phyloP scores from a whole-genome alignment of 2,329 filamentous ascomycete species.

The Claviceps capensis region DNA sequence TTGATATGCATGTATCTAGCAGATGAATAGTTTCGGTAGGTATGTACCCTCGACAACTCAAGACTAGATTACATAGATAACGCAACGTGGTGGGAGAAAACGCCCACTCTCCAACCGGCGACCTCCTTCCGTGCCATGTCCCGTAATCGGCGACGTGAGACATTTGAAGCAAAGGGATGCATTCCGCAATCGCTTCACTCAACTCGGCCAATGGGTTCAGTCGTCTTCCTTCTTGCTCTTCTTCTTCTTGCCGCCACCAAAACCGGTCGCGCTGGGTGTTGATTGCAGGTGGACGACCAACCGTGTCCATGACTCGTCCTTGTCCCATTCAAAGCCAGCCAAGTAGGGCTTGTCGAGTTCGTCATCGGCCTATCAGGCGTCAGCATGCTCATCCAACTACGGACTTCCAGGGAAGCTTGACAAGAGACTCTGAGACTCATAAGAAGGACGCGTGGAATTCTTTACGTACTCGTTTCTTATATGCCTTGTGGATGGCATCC shows the following conservation, averaged over 20 bases:
- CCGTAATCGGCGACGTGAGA: slow-evolving; percentile 1
- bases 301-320: slow-evolving; percentile 77
- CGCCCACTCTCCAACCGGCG: too few relatives aligned
- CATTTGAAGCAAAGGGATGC: slow-evolving; percentile 11
- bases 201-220: slow-evolving; percentile 11
- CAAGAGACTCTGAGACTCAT: too few relatives aligned
- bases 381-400: neutral
- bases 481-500: slow-evolving; percentile 90
- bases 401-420: too few relatives aligned
- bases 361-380: slow-evolving; percentile 59
- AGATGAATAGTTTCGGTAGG: too few relatives aligned
- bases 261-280: slow-evolving; percentile 41
- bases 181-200: slow-evolving; percentile 11
- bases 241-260: slow-evolving; percentile 45
- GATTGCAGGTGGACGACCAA: slow-evolving; percentile 77
- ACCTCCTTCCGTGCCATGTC: neutral
- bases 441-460: too few relatives aligned
- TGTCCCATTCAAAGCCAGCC: slow-evolving; percentile 92
- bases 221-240: slow-evolving; percentile 54
- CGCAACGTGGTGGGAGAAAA: too few relatives aligned
- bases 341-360: slow-evolving; percentile 81
- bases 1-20: neutral
- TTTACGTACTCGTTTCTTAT: slow-evolving; percentile 77
- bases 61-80: too few relatives aligned
- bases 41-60: too few relatives aligned